Evolutionary conservation across 1,284 basidiomycete genomes (phyloP).

Genomic region (Takashimella tepidaria): DNA sequence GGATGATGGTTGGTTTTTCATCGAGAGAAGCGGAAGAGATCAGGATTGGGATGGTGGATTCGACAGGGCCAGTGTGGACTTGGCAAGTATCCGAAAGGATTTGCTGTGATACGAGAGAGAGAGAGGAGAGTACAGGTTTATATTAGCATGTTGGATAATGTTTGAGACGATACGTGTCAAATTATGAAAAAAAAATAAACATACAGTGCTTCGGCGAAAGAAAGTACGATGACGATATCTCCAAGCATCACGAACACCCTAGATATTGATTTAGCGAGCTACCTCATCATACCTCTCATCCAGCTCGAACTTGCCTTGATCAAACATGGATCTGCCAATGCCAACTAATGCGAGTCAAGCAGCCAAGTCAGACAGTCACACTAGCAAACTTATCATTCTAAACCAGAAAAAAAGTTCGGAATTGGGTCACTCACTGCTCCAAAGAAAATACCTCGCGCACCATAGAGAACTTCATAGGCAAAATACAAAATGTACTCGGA

Average conservation of each 20-base stretch:
- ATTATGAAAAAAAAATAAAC: neutral
- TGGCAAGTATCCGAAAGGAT: too few relatives aligned
- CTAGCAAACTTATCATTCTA: neutral
- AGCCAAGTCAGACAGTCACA: neutral
- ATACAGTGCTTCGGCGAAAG: neutral
- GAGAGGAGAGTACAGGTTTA: too few relatives aligned
- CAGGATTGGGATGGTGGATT: neutral
- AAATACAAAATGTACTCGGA: conserved; percentile 18
- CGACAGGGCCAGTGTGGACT: neutral
- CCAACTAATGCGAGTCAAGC: neutral
- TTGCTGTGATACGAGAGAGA: too few relatives aligned
- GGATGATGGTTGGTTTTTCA: neutral
- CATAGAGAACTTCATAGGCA: conserved; percentile 24
- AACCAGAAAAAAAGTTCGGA: too few relatives aligned
- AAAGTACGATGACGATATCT: neutral
- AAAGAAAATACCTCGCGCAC: conserved; percentile 23
- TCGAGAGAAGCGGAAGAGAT: neutral
- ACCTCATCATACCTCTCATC: neutral
- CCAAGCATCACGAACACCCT: neutral
- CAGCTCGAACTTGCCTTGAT: neutral
- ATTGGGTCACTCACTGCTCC: conserved; percentile 16
- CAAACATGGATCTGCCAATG: neutral
- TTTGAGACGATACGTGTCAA: neutral
- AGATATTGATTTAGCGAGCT: neutral
- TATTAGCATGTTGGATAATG: neutral